These are phyloP conservation scores for Russula sp. DNA, from an alignment of 768 basidiomycete species.

Conservation along the genomic window DNA sequence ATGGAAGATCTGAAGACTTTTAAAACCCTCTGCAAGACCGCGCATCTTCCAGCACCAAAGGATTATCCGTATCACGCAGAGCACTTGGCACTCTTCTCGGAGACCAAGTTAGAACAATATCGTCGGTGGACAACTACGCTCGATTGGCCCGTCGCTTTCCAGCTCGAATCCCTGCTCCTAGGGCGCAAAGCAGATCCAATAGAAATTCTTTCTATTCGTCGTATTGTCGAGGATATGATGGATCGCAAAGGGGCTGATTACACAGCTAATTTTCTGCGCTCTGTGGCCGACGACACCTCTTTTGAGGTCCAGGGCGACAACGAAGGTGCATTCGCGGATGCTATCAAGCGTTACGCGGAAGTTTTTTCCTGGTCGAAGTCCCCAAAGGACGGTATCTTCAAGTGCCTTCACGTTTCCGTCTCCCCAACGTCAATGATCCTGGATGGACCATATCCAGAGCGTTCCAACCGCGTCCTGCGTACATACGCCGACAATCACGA, in stretches of 20 bases:
- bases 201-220: slow-evolving; percentile 49
- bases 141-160: slow-evolving; percentile 57
- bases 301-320: slow-evolving; percentile 16
- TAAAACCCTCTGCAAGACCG: slow-evolving; percentile 39
- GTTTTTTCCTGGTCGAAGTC: slow-evolving; percentile 24
- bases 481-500: slow-evolving; percentile 47
- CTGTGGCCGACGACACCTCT: slow-evolving; percentile 36
- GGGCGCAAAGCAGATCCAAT: slow-evolving; percentile 46
- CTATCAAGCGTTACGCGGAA: slow-evolving; percentile 35
- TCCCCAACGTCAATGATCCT: slow-evolving; percentile 55
- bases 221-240: slow-evolving; percentile 37
- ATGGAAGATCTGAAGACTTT: slow-evolving; percentile 41
- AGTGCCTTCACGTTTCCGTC: slow-evolving; percentile 47
- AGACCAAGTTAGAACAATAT: slow-evolving; percentile 36
- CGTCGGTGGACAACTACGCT: slow-evolving; percentile 39
- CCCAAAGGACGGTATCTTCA: slow-evolving; percentile 36
- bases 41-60: slow-evolving; percentile 36
- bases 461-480: slow-evolving; percentile 61
- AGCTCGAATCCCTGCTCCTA: slow-evolving; percentile 47
- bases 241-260: slow-evolving; percentile 38
- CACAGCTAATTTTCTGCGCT: slow-evolving; percentile 43
- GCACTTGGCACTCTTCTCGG: slow-evolving; percentile 43
- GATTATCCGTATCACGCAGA: slow-evolving; percentile 43
- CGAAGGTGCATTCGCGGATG: slow-evolving; percentile 20
- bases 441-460: slow-evolving; percentile 55